Conservation (phyloP, 345 rosid species). For the Sonneratia alba region DNA sequence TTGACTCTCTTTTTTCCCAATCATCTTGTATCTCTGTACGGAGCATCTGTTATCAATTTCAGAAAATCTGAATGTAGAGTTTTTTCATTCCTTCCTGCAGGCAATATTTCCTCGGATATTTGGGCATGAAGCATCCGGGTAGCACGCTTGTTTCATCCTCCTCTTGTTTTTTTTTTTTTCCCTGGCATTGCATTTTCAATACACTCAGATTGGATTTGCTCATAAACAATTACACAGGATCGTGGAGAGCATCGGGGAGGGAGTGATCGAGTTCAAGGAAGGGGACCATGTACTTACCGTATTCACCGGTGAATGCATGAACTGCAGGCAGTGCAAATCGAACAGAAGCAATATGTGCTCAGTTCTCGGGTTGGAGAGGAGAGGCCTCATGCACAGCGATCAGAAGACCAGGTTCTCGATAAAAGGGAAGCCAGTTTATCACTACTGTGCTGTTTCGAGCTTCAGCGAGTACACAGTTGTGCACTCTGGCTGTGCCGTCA, state of each 20-base stretch:
- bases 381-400: constrained; percentile 83
- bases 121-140: constrained; percentile 99
- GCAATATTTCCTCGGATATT: constrained; percentile 81
- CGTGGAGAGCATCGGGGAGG: constrained; percentile 77
- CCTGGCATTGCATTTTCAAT: neutral
- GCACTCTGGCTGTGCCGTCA: constrained; percentile 89
- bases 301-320: constrained; percentile 75
- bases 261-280: constrained; percentile 61
- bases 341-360: constrained; percentile 80
- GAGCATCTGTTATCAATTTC: neutral
- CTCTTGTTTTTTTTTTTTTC: neutral
- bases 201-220: neutral
- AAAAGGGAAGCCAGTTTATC: constrained; percentile 69
- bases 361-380: constrained; percentile 76
- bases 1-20: no score
- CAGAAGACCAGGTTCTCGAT: constrained; percentile 61
- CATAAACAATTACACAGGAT: constrained; percentile 39
- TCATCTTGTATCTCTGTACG: no score
- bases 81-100: constrained; percentile 24
- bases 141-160: constrained; percentile 11
- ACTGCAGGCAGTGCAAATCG: constrained; percentile 61
- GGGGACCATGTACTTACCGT: constrained; percentile 87
- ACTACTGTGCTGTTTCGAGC: constrained; percentile 89
- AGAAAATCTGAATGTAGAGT: neutral
- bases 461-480: constrained; percentile 90